Evolutionary conservation across 2,329 filamentous ascomycete genomes (phyloP).

Genomic region (Pseudocercospora crystallina): DNA sequence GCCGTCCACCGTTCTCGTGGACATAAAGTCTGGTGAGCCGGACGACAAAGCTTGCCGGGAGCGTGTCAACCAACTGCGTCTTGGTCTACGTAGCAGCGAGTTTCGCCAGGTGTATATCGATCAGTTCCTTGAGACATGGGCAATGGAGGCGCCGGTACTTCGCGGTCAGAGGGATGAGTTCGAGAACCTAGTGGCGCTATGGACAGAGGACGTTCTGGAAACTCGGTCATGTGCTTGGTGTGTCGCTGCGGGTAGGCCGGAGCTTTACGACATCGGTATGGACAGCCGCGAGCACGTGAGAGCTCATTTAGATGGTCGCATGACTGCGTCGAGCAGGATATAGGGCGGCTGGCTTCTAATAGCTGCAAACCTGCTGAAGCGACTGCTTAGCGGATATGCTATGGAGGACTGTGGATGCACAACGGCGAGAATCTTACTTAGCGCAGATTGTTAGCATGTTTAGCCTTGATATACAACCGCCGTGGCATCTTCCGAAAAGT

Average conservation of each 20-base stretch:
- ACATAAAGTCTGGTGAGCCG: background rate
- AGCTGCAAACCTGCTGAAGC: too few species aligned
- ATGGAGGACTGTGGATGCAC: too few species aligned
- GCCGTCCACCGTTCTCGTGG: background rate
- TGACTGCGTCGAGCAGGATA: background rate
- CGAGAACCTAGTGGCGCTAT: background rate
- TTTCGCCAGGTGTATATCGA: background rate
- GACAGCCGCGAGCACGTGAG: background rate
- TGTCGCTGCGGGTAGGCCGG: background rate
- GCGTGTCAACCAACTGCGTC: background rate
- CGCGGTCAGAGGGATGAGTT: background rate
- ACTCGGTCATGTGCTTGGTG: background rate
- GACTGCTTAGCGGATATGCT: too few species aligned
- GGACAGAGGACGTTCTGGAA: background rate
- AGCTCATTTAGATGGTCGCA: background rate
- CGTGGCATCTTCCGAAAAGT: too few species aligned
- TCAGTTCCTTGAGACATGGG: conserved; percentile 5
- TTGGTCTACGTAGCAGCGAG: background rate
- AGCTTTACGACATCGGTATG: background rate
- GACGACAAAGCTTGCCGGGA: background rate
- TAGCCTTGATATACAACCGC: too few species aligned
- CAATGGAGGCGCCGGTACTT: background rate
- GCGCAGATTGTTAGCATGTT: too few species aligned
- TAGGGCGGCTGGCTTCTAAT: too few species aligned
- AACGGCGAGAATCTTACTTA: too few species aligned